phyloP scores from a whole-genome alignment of 1,284 basidiomycete genomes.

The Fomitopsis palustris region DNA sequence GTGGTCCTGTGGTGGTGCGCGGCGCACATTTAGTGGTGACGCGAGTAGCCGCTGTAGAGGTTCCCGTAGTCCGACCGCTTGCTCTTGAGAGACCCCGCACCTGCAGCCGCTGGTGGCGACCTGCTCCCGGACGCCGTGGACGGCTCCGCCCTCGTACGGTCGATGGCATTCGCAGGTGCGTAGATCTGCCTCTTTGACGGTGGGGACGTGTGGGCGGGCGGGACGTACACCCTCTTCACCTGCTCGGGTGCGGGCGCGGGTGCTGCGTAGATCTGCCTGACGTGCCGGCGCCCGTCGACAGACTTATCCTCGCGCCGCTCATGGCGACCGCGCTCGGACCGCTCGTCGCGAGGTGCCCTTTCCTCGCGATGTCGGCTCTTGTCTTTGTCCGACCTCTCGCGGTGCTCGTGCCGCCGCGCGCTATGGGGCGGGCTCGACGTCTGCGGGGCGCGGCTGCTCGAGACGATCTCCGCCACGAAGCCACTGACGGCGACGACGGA shows the following conservation, averaged over 20 bases:
- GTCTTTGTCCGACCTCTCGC: neutral
- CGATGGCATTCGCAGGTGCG: neutral
- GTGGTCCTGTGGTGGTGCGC: neutral
- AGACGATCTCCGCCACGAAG: neutral
- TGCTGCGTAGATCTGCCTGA: neutral
- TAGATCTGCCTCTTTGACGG: neutral
- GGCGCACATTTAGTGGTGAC: neutral
- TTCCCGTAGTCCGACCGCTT: neutral
- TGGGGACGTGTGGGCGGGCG: neutral
- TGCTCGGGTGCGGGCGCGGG: neutral
- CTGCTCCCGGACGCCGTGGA: neutral
- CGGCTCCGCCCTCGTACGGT: neutral
- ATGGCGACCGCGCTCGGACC: neutral
- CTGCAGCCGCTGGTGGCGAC: neutral
- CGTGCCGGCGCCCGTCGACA: neutral
- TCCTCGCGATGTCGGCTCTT: neutral
- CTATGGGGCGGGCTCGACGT: neutral
- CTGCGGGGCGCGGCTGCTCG: neutral
- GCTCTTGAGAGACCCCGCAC: neutral
- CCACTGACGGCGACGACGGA: neutral
- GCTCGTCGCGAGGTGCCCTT: neutral
- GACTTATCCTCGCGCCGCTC: constrained; percentile 1
- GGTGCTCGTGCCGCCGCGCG: neutral
- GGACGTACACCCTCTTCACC: neutral
- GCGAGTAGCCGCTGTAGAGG: neutral